Base-by-base conservation (phyloP, 352 stramenopile species). In the Phytophthora crassamura region DNA sequence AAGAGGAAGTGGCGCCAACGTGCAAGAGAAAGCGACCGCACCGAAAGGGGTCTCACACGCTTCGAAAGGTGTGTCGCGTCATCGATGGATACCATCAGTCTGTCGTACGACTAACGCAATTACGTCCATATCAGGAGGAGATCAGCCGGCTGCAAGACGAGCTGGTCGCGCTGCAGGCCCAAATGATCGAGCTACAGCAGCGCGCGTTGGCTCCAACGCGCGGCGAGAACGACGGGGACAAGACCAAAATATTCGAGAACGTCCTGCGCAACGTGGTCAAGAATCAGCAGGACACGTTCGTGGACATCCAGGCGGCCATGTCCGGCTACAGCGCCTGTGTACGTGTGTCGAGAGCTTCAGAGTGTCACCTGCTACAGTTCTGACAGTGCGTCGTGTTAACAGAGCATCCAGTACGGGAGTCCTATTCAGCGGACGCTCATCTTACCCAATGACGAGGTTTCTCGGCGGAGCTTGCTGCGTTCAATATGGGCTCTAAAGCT, bases 41-140 rank as follows among this genome's bases (percentile, higher is more conserved):
- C n/a, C 67, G 67, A 6, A 75, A 75, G 45, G 62, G 47, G 6
- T 61, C 56, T 7, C 67, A 75, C 22, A 60, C 67, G 16, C 32
- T 72, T 12, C 67, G 67, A 9, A 75, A 72, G 61, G 67, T 75
- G 41, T 18, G 49, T 7, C 4, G 12, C 16, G 5, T 32, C 20
- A 33, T 52, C n/a, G 28, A 18, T 43, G 9, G 30, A 39, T 22
- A 52, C 0, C 45, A 28, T 57, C 20, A 41, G 25, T 45, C 22
- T 25, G 22, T 25, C 22, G 22, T 25, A 3, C 22, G 22, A 3
- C 22, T 25, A 25, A 25, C 22, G 22, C 1, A n/a, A n/a, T n/a
- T n/a, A n/a, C n/a, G n/a, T 25, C 22, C 22, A 4, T 30, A 22
- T 15, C 16, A 70, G 63, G 67, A 75, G 46, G 63, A 72, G 51